These are phyloP conservation scores for Boletus sp. DNA, from an alignment of 768 basidiomycete species.

Conservation along the genomic window DNA sequence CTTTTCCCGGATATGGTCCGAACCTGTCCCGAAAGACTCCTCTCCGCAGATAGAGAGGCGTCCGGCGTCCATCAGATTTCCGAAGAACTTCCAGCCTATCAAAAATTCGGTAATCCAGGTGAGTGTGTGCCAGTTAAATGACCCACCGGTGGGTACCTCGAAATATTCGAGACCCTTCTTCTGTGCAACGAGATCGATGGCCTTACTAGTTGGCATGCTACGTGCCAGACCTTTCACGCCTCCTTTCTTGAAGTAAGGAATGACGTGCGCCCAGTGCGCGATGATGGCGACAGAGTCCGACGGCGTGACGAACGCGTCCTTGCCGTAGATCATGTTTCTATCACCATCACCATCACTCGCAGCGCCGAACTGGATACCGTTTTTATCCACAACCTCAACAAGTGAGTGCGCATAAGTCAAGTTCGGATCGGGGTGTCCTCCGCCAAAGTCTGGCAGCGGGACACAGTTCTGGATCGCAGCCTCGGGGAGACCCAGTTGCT, in stretches of 20 bases:
- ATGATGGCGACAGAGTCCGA: constrained; percentile 98
- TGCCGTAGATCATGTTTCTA: constrained; percentile 99
- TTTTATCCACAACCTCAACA: constrained; percentile 86
- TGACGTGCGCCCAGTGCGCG: constrained; percentile 90
- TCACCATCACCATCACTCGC: constrained; percentile 98
- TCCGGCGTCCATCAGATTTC: constrained; percentile 99
- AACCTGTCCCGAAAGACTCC: constrained; percentile 99
- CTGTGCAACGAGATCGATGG: constrained; percentile 94
- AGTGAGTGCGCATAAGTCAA: constrained; percentile 94
- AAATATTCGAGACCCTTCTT: constrained; percentile 90
- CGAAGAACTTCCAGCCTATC: constrained; percentile 99
- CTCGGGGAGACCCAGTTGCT: constrained; percentile 74
- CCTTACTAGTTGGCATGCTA: constrained; percentile 96
- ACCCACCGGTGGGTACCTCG: constrained; percentile 91
- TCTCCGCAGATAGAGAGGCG: constrained; percentile 97
- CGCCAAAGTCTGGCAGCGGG: constrained; percentile 93
- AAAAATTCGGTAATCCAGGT: background rate
- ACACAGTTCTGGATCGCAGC: constrained; percentile 86
- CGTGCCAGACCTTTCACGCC: constrained; percentile 95
- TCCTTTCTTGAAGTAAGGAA: constrained; percentile 85
- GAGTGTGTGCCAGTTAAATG: background rate
- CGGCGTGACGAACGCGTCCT: constrained; percentile 96
- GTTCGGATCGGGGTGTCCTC: constrained; percentile 98
- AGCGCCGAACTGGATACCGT: constrained; percentile 88
- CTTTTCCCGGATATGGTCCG: constrained; percentile 99